These are phyloP conservation scores for Pseudozyma pruni DNA, from an alignment of 1,284 basidiomycete species.

Conservation along the genomic window DNA sequence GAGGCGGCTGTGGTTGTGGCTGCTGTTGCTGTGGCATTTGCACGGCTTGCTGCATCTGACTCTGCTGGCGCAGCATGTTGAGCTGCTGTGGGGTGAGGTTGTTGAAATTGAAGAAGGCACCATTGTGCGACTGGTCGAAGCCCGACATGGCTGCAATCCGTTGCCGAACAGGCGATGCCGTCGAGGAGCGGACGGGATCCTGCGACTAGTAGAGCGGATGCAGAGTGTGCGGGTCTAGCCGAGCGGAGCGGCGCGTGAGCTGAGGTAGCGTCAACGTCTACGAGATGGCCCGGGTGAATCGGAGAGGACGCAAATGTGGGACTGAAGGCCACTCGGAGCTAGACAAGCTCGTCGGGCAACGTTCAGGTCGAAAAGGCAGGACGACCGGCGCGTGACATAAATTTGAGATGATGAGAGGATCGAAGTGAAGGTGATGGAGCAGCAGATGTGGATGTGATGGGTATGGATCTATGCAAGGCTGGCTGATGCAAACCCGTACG, in stretches of 20 bases:
- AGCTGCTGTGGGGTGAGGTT: conserved; percentile 50
- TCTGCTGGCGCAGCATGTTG: conserved; percentile 48
- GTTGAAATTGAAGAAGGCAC: conserved; percentile 48
- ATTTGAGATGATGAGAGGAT: conserved; percentile 2
- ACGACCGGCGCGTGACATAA: conserved; percentile 13
- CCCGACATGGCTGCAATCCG: conserved; percentile 42
- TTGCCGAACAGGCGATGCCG: no score
- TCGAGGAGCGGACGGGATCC: neutral
- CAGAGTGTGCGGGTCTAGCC: neutral
- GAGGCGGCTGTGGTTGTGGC: conserved; percentile 10
- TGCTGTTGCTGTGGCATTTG: conserved; percentile 43
- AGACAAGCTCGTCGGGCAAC: conserved; percentile 10
- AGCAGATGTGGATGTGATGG: neutral
- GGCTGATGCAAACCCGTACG: neutral
- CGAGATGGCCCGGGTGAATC: neutral
- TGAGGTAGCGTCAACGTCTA: neutral
- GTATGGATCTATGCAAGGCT: neutral
- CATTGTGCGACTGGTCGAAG: conserved; percentile 44
- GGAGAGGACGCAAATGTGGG: neutral
- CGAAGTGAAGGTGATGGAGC: neutral
- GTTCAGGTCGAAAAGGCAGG: neutral
- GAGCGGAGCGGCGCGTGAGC: neutral
- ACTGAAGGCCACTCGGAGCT: conserved; percentile 9
- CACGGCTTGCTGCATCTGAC: conserved; percentile 41
- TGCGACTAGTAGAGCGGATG: neutral